Evolutionary conservation across 2,329 filamentous ascomycete genomes (phyloP), one percentile per base, ranked within the genome.

Genomic region (Plenodomus biglobosus): DNA sequence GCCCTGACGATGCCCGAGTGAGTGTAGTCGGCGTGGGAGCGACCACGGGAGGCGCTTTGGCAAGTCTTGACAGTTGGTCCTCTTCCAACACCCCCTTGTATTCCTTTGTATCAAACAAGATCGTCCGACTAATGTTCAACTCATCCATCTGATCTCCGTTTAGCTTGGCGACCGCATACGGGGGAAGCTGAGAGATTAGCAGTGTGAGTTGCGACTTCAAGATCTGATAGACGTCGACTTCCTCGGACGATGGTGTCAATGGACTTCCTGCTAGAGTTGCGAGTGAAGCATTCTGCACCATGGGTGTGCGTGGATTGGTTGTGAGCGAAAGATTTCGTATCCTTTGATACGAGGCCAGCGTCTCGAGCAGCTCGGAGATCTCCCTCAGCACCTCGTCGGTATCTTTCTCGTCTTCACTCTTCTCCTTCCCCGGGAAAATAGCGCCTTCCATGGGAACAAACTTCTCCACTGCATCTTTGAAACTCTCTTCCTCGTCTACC

Each of bases 91-190:
- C 83, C 3, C 91, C 91, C 54, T 81, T 82, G 69, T 88, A 88
- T 62, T 90, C 84, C 42, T 86, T 84, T 6, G 81, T 84, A 51
- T 88, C 83, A 39, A 95, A 77, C 50, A 90, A 75, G 17, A 96
- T 81, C 66, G 85, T 90, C 38, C 85, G 89, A 73, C 86, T 92
- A 65, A 95, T 87, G 53, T 89, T 86, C 40, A 96, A 76, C 48
- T 91, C 88, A 22, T 86, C 86, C n/a, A 95, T 75, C 68, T 91
- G 88, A 66, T 95, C 87, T 8, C 90, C 90, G 61, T 95, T 86
- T 52, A 96, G 76, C 63, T 94, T 92, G 5, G 91, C 86, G 19
- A 96, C 87, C 1, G 88, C 88, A 65, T 90, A 94, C 1, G 91
- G 91, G 1, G 91, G 91, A 10, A 96, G 75, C 34, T 81, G 84